Evolutionary conservation across 163 green algal species (phyloP).

Genomic region (Scenedesmus sp.): DNA sequence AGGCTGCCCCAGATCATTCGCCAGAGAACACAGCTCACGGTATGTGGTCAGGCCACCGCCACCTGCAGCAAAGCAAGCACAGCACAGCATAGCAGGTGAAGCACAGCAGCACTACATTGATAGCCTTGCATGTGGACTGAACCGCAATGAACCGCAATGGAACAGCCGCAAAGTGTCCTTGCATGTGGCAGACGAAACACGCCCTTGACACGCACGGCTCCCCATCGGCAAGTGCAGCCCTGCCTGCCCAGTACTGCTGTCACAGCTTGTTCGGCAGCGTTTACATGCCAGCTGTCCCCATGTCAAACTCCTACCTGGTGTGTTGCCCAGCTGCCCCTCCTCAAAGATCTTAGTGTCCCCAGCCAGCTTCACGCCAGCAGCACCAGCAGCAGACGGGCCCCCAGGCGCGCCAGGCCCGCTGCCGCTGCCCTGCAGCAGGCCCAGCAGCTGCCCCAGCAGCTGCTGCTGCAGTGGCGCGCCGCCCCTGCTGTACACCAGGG

Average conservation of each 20-base stretch:
- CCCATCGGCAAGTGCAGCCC: too few relatives aligned
- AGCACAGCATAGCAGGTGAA: neutral
- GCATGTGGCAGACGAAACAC: too few relatives aligned
- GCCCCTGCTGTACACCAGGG: conserved; percentile 84
- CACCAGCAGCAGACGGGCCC: neutral
- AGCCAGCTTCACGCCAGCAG: conserved; percentile 73
- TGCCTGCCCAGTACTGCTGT: too few relatives aligned
- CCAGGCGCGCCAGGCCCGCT: neutral
- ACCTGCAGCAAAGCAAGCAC: conserved; percentile 41
- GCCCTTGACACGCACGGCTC: too few relatives aligned
- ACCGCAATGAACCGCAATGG: too few relatives aligned
- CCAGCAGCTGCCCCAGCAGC: conserved; percentile 85
- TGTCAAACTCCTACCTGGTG: conserved; percentile 35
- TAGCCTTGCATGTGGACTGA: neutral
- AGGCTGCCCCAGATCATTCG: conserved; percentile 89
- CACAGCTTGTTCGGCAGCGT: neutral
- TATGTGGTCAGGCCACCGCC: conserved; percentile 90
- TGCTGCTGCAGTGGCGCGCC: conserved; percentile 67
- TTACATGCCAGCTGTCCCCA: neutral
- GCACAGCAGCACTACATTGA: neutral
- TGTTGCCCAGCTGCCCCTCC: conserved; percentile 74
- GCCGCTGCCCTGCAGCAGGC: conserved; percentile 77
- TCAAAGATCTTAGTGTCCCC: conserved; percentile 84
- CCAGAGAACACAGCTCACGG: conserved; percentile 92
- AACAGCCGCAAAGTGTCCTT: neutral